Conservation (phyloP, 768 basidiomycete genomes). For the Boletus pseudopeckii region DNA sequence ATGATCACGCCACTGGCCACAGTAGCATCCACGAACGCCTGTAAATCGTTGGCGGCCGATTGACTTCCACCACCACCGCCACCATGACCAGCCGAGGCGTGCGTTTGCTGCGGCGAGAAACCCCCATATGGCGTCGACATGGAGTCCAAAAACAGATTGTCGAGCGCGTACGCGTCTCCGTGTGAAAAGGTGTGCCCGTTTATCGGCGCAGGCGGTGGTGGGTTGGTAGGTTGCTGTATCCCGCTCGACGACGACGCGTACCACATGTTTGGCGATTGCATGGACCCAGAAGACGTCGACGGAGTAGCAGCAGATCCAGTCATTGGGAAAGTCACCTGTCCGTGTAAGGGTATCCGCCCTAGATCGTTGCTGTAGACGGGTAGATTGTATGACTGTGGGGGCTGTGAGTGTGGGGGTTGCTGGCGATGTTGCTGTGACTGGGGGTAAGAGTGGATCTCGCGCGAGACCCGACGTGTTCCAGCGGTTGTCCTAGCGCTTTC, state of each 20-base stretch:
- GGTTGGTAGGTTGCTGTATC: neutral
- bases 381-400: conserved; percentile 32
- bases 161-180: conserved; percentile 14
- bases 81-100: neutral
- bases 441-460: conserved; percentile 15
- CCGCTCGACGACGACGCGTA: conserved; percentile 11
- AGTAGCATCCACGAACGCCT: conserved; percentile 12
- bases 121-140: conserved; percentile 10
- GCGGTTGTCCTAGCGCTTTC: conserved; percentile 30
- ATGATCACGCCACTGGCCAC: conserved; percentile 1
- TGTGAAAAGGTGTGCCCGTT: conserved; percentile 2
- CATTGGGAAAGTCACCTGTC: conserved; percentile 19
- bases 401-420: conserved; percentile 7
- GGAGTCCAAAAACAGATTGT: conserved; percentile 23
- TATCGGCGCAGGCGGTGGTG: neutral
- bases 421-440: conserved; percentile 12
- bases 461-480: conserved; percentile 35
- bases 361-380: conserved; percentile 59
- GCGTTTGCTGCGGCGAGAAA: conserved; percentile 1
- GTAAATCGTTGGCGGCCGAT: conserved; percentile 1
- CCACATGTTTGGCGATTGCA: conserved; percentile 19
- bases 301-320: neutral
- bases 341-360: conserved; percentile 49
- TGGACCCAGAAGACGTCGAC: neutral
- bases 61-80: neutral